A percentile compares a stretch with the other conserved stretches of the same genome.
Evolutionary conservation across 805 yeast species (phyloP).

Genomic region (Candida mattraensis): DNA sequence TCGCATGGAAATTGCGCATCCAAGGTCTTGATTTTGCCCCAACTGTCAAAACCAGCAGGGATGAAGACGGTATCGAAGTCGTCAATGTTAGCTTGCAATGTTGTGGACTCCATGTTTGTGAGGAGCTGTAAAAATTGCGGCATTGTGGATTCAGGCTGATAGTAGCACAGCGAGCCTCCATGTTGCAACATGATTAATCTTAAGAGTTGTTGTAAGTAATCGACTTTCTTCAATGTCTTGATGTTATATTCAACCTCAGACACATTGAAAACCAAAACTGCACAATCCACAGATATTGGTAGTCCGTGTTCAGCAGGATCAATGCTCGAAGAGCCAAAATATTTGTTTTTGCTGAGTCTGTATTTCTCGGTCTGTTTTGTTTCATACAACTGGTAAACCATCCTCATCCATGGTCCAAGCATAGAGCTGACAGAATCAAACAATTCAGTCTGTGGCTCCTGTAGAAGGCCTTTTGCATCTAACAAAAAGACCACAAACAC

Average conservation of each 20-base stretch:
- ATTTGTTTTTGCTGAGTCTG: too few relatives aligned
- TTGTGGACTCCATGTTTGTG: neutral
- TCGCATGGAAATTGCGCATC: slow-evolving; percentile 35
- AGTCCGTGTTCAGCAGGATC: too few relatives aligned
- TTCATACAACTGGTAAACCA: too few relatives aligned
- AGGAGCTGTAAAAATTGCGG: slow-evolving; percentile 2
- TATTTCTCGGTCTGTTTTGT: too few relatives aligned
- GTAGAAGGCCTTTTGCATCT: too few relatives aligned
- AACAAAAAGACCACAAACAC: slow-evolving; percentile 1
- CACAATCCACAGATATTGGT: too few relatives aligned
- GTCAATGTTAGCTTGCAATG: slow-evolving; percentile 8
- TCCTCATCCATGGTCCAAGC: too few relatives aligned
- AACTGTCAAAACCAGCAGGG: slow-evolving; percentile 53
- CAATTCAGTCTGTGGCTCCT: too few relatives aligned
- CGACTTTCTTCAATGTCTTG: slow-evolving; percentile 19
- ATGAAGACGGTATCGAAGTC: slow-evolving; percentile 31
- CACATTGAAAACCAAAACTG: slow-evolving; percentile 10
- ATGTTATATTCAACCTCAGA: slow-evolving; percentile 19
- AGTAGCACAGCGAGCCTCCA: slow-evolving; percentile 14
- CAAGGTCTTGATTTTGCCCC: slow-evolving; percentile 46
- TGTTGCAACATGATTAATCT: slow-evolving; percentile 18
- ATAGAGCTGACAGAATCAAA: too few relatives aligned
- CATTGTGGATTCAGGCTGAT: slow-evolving; percentile 2
- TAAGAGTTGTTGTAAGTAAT: slow-evolving; percentile 27
- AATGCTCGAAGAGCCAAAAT: too few relatives aligned